Evolutionary conservation across 257 asterid genomes (phyloP), one percentile per base, ranked within the genome.

Genomic region (Scutellaria barbata): DNA sequence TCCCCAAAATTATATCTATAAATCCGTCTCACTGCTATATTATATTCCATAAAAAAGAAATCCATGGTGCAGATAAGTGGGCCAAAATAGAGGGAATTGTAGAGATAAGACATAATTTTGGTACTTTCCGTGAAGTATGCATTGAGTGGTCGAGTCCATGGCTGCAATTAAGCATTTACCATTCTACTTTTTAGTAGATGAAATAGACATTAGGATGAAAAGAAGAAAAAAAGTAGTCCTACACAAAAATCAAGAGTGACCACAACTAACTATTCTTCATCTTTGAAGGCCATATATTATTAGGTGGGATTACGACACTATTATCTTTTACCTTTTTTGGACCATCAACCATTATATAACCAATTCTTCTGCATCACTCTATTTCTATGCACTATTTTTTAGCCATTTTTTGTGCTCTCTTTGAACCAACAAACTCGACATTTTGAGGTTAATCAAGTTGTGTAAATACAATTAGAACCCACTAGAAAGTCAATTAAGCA

Each of bases 241-340:
- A 42, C 71, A 52, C 20, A 35, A 50, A 41, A 47, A 12, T 12
- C 11, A 50, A 13, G 77, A 52, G 48, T 52, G 77, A 62, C 65
- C 77, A 52, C 71, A 72, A 72, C 65, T 42, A 14, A 73, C 25
- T 41, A 52, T 73, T 68, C 71, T 72, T 63, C 71, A 22, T 51
- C 64, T 47, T 62, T 40, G 10, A 51, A 51, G 62, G 57, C 57
- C 65, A 63, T 63, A 54, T 22, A 52, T 10, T 25, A 73, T 63
- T 73, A 63, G 58, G 72, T 73, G 43, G 50, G 72, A 53, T 60
- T 52, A 52, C 4, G 58, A 63, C 25, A 73, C 37, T 25, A 63
- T 73, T 63, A 20, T 73, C 50, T 42, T 53, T 63, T 41, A 13
- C 71, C 18, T 54, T 16, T 43, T 63, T 7, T 41, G 66, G 51